These are phyloP conservation scores for Colletotrichum agaves DNA, from an alignment of 2,329 filamentous ascomycete species.

Conservation along the genomic window DNA sequence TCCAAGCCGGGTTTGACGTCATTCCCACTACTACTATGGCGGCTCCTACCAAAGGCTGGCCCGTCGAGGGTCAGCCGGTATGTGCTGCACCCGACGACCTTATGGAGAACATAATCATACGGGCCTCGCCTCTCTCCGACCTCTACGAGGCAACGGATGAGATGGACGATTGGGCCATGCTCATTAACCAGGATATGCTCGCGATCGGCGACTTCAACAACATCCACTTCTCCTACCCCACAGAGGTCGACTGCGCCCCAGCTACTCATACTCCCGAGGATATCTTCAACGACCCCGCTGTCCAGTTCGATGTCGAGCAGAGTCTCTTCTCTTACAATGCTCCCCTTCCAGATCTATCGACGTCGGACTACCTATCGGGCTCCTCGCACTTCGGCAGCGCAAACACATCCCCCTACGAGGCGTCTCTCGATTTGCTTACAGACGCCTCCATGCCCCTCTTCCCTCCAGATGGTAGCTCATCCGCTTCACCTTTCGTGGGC, in stretches of 20 bases:
- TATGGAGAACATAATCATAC: constrained; percentile 25
- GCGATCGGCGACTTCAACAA: constrained; percentile 21
- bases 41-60: constrained; percentile 26
- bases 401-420: constrained; percentile 30
- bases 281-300: constrained; percentile 24
- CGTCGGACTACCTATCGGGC: constrained; percentile 29
- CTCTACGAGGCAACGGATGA: constrained; percentile 28
- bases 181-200: constrained; percentile 32
- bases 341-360: constrained; percentile 27
- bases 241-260: background rate
- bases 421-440: constrained; percentile 30
- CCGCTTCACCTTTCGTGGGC: constrained; percentile 19
- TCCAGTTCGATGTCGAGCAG: constrained; percentile 27
- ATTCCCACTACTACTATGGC: constrained; percentile 20
- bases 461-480: constrained; percentile 4
- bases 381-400: constrained; percentile 32
- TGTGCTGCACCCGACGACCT: constrained; percentile 28
- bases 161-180: constrained; percentile 26
- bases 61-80: constrained; percentile 24
- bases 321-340: constrained; percentile 33
- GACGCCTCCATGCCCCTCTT: background rate
- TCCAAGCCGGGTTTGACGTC: constrained; percentile 17
- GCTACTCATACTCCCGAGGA: constrained; percentile 10
- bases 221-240: background rate
- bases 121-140: constrained; percentile 30